phyloP scores from a whole-genome alignment of 2,329 filamentous ascomycete genomes.

The Thielaviopsis punctulata region DNA sequence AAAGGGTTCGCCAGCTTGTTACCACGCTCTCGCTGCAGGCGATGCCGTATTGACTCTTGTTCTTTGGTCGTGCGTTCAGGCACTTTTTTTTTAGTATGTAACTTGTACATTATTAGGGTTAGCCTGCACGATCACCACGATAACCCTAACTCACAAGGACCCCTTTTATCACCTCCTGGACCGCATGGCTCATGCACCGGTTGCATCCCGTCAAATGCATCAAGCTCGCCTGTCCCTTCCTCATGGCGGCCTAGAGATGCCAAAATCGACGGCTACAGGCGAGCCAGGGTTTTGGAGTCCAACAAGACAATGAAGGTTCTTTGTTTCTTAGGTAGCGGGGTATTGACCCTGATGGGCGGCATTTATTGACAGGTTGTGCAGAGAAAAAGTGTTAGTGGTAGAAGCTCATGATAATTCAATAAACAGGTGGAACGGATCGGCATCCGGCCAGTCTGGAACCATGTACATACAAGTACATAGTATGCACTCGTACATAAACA shows the following conservation, averaged over 20 bases:
- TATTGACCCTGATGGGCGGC: not conserved
- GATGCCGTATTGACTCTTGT: not conserved
- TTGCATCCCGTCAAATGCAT: not conserved
- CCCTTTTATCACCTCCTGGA: not conserved
- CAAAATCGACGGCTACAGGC: not conserved
- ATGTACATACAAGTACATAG: not conserved
- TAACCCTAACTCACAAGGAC: not conserved
- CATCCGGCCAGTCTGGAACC: not conserved
- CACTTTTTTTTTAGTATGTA: not conserved
- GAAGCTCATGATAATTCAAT: not conserved
- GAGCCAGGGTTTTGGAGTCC: not conserved
- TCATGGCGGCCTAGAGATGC: not conserved
- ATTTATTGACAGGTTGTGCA: not conserved
- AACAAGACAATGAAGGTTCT: not conserved
- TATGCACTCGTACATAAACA: too few species aligned
- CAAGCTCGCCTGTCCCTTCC: slow-evolving; percentile 1
- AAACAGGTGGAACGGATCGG: not conserved
- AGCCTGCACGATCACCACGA: not conserved
- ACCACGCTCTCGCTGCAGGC: not conserved
- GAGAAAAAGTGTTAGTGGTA: too few species aligned
- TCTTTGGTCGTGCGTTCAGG: not conserved
- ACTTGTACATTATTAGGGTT: not conserved
- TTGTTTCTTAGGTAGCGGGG: not conserved
- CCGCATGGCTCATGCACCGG: not conserved
- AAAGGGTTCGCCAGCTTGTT: not conserved